Conservation (phyloP, 2,329 filamentous ascomycete species). For the Exutisphaerella laricina region DNA sequence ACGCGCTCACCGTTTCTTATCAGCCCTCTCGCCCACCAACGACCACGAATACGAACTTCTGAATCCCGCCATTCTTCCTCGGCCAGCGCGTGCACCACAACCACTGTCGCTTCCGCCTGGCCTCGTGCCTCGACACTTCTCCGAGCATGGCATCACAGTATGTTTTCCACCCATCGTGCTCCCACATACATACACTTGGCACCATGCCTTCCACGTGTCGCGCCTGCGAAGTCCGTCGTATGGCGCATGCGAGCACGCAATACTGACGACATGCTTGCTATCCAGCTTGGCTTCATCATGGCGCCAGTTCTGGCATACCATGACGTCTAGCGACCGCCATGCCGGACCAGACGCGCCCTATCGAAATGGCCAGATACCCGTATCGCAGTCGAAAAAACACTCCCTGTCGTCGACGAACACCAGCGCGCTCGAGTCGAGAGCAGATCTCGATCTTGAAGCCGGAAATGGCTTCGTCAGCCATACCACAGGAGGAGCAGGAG, state of each 20-base stretch:
- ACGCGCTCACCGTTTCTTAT: no score
- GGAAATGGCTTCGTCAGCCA: constrained; percentile 58
- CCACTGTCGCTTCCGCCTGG: constrained; percentile 1
- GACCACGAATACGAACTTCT: no score
- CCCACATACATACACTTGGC: neutral
- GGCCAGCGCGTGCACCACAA: constrained; percentile 3
- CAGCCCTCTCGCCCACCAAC: no score
- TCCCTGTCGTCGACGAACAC: constrained; percentile 76
- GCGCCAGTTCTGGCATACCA: constrained; percentile 87
- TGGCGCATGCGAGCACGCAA: neutral
- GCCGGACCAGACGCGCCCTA: constrained; percentile 91
- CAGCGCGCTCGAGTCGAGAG: constrained; percentile 76
- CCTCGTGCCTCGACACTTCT: neutral
- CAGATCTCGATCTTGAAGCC: constrained; percentile 64
- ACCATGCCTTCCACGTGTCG: neutral
- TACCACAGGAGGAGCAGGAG: no score
- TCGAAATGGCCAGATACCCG: constrained; percentile 78
- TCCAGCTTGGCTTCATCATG: constrained; percentile 62
- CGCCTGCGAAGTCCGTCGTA: neutral
- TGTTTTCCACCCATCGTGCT: neutral
- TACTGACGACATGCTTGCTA: constrained; percentile 7
- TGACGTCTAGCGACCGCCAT: constrained; percentile 74
- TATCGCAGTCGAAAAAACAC: constrained; percentile 73
- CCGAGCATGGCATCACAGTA: constrained; percentile 2
- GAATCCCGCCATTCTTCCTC: no score